Percentiles rank a stretch among this genome's conserved stretches.
phyloP scores from a whole-genome alignment of 805 yeast genomes.

The Candida golubevii region DNA sequence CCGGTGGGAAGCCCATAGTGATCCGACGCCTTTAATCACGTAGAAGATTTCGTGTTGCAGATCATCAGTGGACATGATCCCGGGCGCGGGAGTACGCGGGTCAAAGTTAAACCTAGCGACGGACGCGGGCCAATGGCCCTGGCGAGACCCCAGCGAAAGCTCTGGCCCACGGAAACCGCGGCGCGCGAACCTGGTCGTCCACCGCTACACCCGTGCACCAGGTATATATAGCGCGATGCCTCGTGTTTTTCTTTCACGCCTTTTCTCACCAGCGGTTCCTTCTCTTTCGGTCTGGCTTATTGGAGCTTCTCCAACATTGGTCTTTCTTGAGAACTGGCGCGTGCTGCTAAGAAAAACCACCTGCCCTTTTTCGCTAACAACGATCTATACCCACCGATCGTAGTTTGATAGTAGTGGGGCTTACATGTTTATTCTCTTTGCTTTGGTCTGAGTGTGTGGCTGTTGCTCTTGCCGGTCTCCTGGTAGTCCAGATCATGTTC shows the following conservation, averaged over 20 bases:
- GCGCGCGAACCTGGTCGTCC: background rate
- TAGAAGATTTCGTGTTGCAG: too few species aligned
- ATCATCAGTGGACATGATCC: too few species aligned
- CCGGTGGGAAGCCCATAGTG: too few species aligned
- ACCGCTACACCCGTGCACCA: conserved; percentile 11
- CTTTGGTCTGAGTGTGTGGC: too few species aligned
- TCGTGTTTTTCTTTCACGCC: background rate
- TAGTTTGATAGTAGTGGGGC: conserved; percentile 24
- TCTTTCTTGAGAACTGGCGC: conserved; percentile 8
- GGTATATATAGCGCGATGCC: background rate
- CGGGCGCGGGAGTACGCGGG: too few species aligned
- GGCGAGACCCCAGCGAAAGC: too few species aligned
- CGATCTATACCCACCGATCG: conserved; percentile 19
- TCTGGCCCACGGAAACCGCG: too few species aligned
- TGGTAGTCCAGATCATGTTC: too few species aligned
- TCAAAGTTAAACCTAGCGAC: too few species aligned
- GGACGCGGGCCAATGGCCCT: too few species aligned
- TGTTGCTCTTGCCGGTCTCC: too few species aligned
- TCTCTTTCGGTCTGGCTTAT: conserved; percentile 14
- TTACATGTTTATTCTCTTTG: conserved; percentile 7
- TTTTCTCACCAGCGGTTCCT: conserved; percentile 11
- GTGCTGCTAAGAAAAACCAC: conserved; percentile 15
- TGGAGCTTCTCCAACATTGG: conserved; percentile 19
- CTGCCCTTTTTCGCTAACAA: conserved; percentile 22
- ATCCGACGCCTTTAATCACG: too few species aligned